Conservation (phyloP, 768 basidiomycete species). For the Cystobasidium ongulense region DNA sequence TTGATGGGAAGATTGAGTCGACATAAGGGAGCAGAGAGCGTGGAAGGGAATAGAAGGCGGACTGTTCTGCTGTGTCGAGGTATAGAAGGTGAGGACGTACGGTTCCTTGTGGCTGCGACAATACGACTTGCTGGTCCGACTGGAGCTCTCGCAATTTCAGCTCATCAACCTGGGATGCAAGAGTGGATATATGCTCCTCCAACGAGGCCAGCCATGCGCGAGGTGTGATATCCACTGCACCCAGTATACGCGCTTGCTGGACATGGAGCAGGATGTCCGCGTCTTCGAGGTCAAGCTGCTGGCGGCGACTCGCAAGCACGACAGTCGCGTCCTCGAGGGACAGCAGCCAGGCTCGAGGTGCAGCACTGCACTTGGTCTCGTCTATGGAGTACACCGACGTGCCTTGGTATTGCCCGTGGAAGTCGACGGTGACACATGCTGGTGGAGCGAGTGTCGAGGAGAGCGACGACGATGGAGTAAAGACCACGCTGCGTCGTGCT, state of each 20-base stretch:
- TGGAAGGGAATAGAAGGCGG: constrained; percentile 21
- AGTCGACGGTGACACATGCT: neutral
- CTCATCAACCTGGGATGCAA: neutral
- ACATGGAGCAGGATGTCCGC: constrained; percentile 7
- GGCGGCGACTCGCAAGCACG: neutral
- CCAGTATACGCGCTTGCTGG: neutral
- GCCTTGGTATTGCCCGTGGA: constrained; percentile 14
- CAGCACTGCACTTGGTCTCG: neutral
- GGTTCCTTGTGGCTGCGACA: neutral
- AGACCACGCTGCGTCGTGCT: neutral
- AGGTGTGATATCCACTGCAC: neutral
- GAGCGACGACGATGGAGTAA: neutral
- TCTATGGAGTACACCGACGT: neutral
- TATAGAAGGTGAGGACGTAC: neutral
- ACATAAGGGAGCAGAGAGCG: neutral
- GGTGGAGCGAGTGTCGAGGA: neutral
- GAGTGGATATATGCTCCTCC: neutral
- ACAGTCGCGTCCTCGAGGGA: neutral
- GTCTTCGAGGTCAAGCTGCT: neutral
- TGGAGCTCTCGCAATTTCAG: neutral
- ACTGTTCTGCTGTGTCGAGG: neutral
- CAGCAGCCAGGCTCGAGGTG: neutral
- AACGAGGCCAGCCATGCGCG: neutral
- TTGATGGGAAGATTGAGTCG: constrained; percentile 15
- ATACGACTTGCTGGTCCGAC: neutral